Percentiles rank a stretch among this genome's conserved stretches.
phyloP scores from a whole-genome alignment of 1,284 basidiomycete species.

The Tilletia walkeri region DNA sequence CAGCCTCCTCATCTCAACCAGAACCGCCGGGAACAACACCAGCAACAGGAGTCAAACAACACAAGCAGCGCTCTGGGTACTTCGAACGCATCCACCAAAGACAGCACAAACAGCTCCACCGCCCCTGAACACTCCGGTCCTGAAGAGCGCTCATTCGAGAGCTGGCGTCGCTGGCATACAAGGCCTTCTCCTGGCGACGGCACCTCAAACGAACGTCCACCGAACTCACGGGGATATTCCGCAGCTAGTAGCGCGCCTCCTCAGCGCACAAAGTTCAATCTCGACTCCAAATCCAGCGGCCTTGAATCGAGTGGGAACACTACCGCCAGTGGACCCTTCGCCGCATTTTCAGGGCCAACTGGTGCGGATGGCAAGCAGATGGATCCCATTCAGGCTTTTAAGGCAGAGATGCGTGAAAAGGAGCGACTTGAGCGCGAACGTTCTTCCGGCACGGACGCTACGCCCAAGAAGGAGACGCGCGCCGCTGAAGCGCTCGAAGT shows the following conservation, averaged over 20 bases:
- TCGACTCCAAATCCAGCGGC: background rate
- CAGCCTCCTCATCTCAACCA: background rate
- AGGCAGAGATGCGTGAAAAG: constrained; percentile 79
- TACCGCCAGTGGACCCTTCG: background rate
- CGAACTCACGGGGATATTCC: background rate
- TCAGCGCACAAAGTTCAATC: constrained; percentile 5
- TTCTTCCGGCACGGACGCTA: background rate
- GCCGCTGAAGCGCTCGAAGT: too few relatives aligned
- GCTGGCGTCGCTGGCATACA: constrained; percentile 12
- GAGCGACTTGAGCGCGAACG: constrained; percentile 62
- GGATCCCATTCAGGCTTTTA: constrained; percentile 85
- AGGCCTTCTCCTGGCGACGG: background rate
- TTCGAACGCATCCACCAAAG: background rate
- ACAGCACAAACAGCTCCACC: background rate
- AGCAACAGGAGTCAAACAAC: background rate
- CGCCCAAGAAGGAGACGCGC: too few relatives aligned
- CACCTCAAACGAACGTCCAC: background rate
- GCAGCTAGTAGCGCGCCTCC: background rate
- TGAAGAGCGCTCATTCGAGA: constrained; percentile 5
- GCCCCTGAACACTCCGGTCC: background rate
- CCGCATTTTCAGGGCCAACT: background rate
- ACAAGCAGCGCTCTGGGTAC: background rate
- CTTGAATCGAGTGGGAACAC: background rate
- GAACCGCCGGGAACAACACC: background rate
- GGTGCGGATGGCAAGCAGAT: constrained; percentile 50